Conservation (phyloP, 306 rosid genomes). For the Comarum palustre region DNA sequence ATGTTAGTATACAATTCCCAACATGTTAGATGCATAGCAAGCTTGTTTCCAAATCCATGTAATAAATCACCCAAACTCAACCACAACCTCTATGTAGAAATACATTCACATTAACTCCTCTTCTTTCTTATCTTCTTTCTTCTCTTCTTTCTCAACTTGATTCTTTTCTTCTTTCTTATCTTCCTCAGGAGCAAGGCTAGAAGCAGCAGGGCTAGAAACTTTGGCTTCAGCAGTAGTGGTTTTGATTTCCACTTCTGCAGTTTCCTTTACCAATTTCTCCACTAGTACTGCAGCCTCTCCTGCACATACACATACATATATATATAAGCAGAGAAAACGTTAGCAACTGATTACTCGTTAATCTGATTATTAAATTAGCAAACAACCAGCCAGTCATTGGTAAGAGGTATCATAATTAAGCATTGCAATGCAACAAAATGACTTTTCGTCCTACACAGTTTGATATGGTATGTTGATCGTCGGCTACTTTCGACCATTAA, state of each 20-base stretch:
- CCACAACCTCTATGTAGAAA: slow-evolving; percentile 2
- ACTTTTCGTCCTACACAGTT: background rate
- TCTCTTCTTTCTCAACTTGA: slow-evolving; percentile 21
- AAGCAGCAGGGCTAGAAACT: slow-evolving; percentile 17
- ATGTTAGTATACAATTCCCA: background rate
- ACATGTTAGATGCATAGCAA: background rate
- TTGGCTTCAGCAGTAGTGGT: slow-evolving; percentile 10
- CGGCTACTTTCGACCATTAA: background rate
- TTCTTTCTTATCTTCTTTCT: slow-evolving; percentile 2
- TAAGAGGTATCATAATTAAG: background rate
- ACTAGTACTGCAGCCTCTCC: slow-evolving; percentile 21
- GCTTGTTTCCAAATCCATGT: slow-evolving; percentile 18
- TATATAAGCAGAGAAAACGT: background rate
- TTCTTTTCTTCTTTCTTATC: slow-evolving; percentile 16
- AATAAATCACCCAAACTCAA: background rate
- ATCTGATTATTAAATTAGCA: background rate
- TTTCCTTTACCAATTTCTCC: slow-evolving; percentile 28
- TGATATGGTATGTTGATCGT: background rate
- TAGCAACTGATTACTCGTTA: background rate
- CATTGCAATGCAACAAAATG: background rate
- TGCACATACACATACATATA: slow-evolving; percentile 9
- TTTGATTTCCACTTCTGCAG: background rate
- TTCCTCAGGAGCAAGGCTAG: slow-evolving; percentile 28
- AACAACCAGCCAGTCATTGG: background rate
- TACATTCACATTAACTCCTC: slow-evolving; percentile 1